These are phyloP conservation scores for Acer negundo DNA, from an alignment of 345 rosid species.

Conservation along the genomic window DNA sequence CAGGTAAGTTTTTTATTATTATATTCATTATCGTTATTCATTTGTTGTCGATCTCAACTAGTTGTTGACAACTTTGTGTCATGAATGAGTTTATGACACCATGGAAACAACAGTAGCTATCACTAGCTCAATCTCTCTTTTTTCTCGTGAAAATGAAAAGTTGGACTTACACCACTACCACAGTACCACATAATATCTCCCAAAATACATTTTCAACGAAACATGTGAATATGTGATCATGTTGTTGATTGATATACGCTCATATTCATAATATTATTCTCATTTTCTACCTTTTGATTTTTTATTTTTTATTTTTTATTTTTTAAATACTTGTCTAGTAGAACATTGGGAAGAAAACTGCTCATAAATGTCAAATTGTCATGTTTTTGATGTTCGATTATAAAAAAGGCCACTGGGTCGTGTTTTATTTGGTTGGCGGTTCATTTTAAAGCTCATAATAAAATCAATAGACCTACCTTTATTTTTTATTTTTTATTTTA, in stretches of 20 bases:
- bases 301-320: too few relatives aligned
- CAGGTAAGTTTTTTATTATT: background rate
- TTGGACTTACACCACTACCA: background rate
- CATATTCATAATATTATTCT: background rate
- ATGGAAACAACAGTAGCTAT: background rate
- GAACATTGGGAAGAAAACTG: background rate
- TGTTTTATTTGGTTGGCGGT: slow-evolving; percentile 1
- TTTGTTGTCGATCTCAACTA: background rate
- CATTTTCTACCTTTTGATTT: background rate
- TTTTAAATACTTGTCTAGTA: too few relatives aligned
- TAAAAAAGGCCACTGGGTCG: background rate
- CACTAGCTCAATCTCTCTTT: background rate
- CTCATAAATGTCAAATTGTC: background rate
- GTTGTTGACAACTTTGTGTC: background rate
- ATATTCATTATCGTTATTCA: background rate
- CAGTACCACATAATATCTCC: background rate
- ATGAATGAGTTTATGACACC: background rate
- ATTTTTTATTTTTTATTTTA: background rate
- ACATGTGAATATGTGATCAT: background rate
- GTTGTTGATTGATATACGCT: background rate
- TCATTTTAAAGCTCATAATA: background rate
- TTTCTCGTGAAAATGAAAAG: background rate
- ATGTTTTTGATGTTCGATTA: background rate
- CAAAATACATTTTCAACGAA: background rate
- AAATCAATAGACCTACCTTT: background rate